Base-by-base conservation (phyloP, 345 rosid species). In the Populus alba region DNA sequence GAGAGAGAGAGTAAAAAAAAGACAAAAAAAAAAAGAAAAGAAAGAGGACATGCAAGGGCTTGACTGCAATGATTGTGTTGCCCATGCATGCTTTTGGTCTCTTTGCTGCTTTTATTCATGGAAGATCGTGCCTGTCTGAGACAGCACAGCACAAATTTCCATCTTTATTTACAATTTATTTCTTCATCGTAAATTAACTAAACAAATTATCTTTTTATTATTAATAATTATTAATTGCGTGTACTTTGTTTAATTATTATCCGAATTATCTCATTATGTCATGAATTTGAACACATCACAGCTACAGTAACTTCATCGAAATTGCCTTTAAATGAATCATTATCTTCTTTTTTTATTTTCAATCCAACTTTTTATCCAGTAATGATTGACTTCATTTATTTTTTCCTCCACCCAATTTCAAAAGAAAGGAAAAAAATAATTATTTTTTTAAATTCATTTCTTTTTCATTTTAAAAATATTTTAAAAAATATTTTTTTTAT, bases 11-110 rank as follows among this genome's bases (percentile, higher is more conserved):
- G 8, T 31, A 0, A 31, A 31, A 31, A 0, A 31, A 31, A 31
- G 31, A 31, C 33, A 31, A 31, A 31, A 31, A 31, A 31, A 31
- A 31, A 2, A 2, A 31, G 3, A 31, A 31, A 31, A 29, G 3
- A 20, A 66, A 66, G 45, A 71, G 10, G 57, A 81, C 85, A 78
- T 79, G 75, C 25, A 47, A 53, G 79, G 66, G 65, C 63, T 55
- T 74, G 59, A 72, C 72, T 65, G 49, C 69, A 68, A 39, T 68
- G 47, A 73, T 79, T 38, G 57, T 49, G 41, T 45, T 35, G 45
- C 77, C 31, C 70, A 57, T 74, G 82, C 31, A 0, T 75, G 31
- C 23, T 73, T 73, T n/a, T 9, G 22, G 41, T 33, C 0, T 35
- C 37, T 17, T 33, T 7, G 15, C 2, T 18, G 16, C 5, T 9